Evolutionary conservation across 768 basidiomycete species (phyloP).

Genomic region (Tricholoma saponaceum): DNA sequence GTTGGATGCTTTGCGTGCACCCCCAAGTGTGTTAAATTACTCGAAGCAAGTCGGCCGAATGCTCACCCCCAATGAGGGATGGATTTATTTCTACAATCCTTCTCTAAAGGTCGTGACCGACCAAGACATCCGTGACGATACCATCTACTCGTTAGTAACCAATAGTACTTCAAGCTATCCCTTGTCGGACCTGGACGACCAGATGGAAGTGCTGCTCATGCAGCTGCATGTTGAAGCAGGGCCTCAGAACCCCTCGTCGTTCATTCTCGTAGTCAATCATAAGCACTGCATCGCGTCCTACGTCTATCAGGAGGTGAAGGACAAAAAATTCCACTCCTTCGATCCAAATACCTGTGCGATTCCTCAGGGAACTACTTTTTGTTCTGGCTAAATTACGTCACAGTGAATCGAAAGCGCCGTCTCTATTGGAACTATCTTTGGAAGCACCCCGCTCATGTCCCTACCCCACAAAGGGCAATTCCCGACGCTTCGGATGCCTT

Average conservation of each 20-base stretch:
- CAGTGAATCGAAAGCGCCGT: constrained; percentile 42
- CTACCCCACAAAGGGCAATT: constrained; percentile 37
- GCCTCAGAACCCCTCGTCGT: constrained; percentile 14
- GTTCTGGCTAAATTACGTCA: neutral
- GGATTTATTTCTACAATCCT: constrained; percentile 46
- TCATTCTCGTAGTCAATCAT: constrained; percentile 45
- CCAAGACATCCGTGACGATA: constrained; percentile 43
- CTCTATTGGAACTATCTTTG: constrained; percentile 52
- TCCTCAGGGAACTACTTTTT: neutral
- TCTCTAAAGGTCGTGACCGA: constrained; percentile 39
- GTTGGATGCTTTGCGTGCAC: constrained; percentile 41
- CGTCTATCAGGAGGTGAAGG: constrained; percentile 26
- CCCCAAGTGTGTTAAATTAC: constrained; percentile 23
- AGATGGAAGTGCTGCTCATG: constrained; percentile 33
- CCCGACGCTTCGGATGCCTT: constrained; percentile 46
- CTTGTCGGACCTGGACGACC: constrained; percentile 27
- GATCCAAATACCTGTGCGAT: constrained; percentile 23
- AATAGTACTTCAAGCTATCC: constrained; percentile 24
- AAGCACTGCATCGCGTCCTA: constrained; percentile 43
- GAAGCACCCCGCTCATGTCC: constrained; percentile 43
- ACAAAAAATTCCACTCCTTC: constrained; percentile 20
- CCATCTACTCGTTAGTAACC: constrained; percentile 25
- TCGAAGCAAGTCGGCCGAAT: neutral
- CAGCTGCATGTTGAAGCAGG: constrained; percentile 30
- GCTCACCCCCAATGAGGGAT: constrained; percentile 29